Base-by-base conservation (phyloP, 1,284 basidiomycete species). In the Athelia psychrophila region DNA sequence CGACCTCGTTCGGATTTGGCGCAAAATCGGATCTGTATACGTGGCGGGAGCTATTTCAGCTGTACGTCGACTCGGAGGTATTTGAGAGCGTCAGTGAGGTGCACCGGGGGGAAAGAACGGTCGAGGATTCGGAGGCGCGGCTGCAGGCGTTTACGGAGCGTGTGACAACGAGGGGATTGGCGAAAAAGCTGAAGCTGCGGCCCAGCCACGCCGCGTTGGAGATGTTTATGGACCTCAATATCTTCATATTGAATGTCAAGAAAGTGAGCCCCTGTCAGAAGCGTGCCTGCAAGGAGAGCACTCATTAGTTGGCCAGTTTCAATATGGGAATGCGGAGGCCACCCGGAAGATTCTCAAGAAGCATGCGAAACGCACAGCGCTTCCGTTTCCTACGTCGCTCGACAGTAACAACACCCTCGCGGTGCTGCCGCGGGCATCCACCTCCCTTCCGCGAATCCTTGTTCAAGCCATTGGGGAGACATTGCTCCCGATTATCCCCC, bases 341-440 rank as follows among this genome's bases (percentile, higher is more conserved):
- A 88, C 84, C 2, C 82, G 91, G 44, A 94, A 94, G 71, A 93
- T 94, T 55, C 80, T 97, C 55, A 97, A 98, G 77, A 98, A 98
- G 67, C 95, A 97, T 65, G 83, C 91, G 24, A 98, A 97, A 67
- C 84, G 93, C 3, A 93, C 91, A 0, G 80, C 84, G 0, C 71
- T 91, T 3, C 82, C 83, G 1, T 65, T 80, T 16, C 76, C 79
- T 2, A 27, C 19, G 22, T 13, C 42, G 5, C 25, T 16, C 49
- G 25, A 48, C 12, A n/a, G 4, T 36, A 19, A 40, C 23, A 23
- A 2, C 13, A 20, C 23, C 22, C 42, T 64, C 15, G 51, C 56
- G 4, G 50, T 64, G 62, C 50, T 66, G 56, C 48, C 59, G 35
- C 50, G 56, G 19, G 38, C 64, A 35, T 66, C 71, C 49, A 78